These are phyloP conservation scores for Penstemon newberryi DNA, from an alignment of 257 asterid genomes.

Conservation along the genomic window DNA sequence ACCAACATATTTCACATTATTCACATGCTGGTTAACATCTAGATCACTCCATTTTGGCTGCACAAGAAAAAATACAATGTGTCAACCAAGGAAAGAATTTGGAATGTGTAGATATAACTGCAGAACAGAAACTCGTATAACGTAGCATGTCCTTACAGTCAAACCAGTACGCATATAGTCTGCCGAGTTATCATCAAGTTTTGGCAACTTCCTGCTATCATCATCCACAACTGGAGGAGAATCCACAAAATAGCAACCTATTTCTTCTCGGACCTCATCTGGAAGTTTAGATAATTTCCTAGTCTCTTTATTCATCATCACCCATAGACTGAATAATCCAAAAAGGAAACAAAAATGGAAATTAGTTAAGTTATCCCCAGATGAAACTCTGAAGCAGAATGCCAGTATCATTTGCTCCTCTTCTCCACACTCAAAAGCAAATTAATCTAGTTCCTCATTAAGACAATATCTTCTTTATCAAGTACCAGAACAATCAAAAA, in stretches of 20 bases:
- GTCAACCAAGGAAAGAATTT: neutral
- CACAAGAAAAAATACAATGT: constrained; percentile 24
- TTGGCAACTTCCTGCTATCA: constrained; percentile 75
- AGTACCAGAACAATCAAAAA: neutral
- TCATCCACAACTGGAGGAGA: constrained; percentile 84
- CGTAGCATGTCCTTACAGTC: constrained; percentile 61
- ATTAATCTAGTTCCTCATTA: constrained; percentile 11
- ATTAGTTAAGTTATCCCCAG: constrained; percentile 3
- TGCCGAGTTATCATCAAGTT: constrained; percentile 76
- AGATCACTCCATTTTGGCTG: constrained; percentile 94
- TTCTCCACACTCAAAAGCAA: constrained; percentile 19
- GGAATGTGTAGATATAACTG: neutral
- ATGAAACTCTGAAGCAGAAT: constrained; percentile 18
- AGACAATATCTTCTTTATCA: neutral
- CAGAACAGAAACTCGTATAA: neutral
- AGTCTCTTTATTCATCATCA: constrained; percentile 98
- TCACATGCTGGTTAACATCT: constrained; percentile 94
- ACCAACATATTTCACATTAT: constrained; percentile 90
- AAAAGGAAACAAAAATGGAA: constrained; percentile 12
- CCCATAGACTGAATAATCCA: constrained; percentile 63
- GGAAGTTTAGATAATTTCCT: constrained; percentile 89
- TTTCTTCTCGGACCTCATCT: constrained; percentile 90
- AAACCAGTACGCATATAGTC: constrained; percentile 67
- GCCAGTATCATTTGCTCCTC: constrained; percentile 24
- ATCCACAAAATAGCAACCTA: constrained; percentile 77